These are phyloP conservation scores for Suillus plorans DNA, from an alignment of 768 basidiomycete species.

Conservation along the genomic window DNA sequence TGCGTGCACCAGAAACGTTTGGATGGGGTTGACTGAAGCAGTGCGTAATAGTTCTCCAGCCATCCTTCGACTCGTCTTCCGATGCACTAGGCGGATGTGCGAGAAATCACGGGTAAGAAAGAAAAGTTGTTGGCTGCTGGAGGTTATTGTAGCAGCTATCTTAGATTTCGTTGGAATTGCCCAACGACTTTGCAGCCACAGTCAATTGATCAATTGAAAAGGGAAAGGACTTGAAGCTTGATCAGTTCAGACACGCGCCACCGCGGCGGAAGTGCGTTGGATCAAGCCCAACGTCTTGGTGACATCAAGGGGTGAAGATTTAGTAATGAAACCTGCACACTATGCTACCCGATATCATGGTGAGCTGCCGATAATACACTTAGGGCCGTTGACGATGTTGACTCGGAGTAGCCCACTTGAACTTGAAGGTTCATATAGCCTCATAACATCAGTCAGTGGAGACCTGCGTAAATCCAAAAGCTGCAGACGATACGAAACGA, in stretches of 20 bases:
- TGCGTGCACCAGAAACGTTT: background rate
- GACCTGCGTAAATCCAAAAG: too few species aligned
- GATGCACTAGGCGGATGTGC: background rate
- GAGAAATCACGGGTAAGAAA: background rate
- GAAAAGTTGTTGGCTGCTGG: background rate
- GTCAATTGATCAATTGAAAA: background rate
- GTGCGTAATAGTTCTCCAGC: background rate
- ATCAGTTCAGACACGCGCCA: background rate
- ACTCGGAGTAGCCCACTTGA: background rate
- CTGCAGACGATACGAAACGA: too few species aligned
- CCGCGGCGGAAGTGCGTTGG: background rate
- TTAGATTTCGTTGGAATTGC: background rate
- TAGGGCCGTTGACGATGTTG: background rate
- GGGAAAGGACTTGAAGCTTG: background rate
- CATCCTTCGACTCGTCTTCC: background rate
- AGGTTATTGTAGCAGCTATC: background rate
- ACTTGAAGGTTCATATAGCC: background rate
- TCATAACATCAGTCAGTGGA: background rate
- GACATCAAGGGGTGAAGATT: background rate
- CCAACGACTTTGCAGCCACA: background rate
- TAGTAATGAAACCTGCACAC: background rate
- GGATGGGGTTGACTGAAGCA: background rate
- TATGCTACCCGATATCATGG: background rate
- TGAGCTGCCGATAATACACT: background rate
- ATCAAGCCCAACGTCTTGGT: background rate